These are phyloP conservation scores for Lecanoromycetidae sp. DNA, from an alignment of 2,329 filamentous ascomycete species.

Conservation along the genomic window DNA sequence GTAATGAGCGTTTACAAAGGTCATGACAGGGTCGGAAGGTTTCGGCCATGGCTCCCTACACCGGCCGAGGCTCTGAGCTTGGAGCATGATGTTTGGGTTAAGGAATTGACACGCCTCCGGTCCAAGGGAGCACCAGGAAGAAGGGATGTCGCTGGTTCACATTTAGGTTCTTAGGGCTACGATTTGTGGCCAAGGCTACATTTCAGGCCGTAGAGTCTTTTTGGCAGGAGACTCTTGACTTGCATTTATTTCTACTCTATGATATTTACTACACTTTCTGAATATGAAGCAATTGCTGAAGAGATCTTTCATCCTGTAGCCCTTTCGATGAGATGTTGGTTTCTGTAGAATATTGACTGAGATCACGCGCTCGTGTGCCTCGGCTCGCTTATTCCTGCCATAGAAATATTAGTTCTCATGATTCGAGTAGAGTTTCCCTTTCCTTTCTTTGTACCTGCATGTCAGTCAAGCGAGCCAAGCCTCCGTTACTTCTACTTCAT, in stretches of 20 bases:
- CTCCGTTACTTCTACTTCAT: neutral
- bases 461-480: neutral
- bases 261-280: neutral
- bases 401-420: too few species aligned
- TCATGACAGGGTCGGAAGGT: neutral
- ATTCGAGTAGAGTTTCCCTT: neutral
- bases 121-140: slow-evolving; percentile 5
- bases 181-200: neutral
- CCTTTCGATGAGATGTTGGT: neutral
- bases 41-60: neutral
- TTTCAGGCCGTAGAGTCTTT: neutral
- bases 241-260: neutral
- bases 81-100: neutral
- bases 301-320: neutral
- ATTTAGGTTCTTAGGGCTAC: neutral
- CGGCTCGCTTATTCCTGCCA: slow-evolving; percentile 2
- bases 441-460: neutral
- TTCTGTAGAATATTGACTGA: neutral
- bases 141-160: too few species aligned
- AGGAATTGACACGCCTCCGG: slow-evolving; percentile 6
- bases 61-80: slow-evolving; percentile 5
- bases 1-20: neutral
- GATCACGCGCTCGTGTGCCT: too few species aligned
- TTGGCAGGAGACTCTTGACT: neutral
- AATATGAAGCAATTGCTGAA: neutral